Conservation (phyloP, 495 filamentous ascomycete genomes). For the Pyrenula aspistea region DNA sequence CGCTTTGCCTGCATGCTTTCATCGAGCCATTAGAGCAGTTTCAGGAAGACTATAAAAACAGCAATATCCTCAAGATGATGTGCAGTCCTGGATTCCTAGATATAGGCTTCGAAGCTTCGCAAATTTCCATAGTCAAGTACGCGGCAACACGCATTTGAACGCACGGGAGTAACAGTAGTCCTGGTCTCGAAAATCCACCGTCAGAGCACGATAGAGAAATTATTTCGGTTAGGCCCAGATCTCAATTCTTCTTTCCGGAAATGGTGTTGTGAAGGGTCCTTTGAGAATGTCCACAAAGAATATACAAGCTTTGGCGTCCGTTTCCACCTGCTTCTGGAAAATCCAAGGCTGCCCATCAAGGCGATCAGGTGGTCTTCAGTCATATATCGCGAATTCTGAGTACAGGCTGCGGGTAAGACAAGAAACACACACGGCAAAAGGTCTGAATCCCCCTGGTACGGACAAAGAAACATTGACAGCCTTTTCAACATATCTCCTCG, state of each 20-base stretch:
- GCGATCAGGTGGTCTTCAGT: conserved; percentile 54
- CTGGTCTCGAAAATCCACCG: background rate
- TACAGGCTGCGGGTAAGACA: conserved; percentile 79
- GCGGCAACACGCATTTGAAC: too few species aligned
- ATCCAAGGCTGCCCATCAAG: conserved; percentile 73
- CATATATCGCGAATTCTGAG: conserved; percentile 86
- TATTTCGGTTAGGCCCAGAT: conserved; percentile 65
- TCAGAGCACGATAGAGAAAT: conserved; percentile 54
- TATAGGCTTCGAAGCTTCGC: too few species aligned
- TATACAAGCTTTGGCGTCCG: conserved; percentile 75
- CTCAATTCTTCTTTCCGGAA: conserved; percentile 66
- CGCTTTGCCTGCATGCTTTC: too few species aligned
- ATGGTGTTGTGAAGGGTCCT: conserved; percentile 15
- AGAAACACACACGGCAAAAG: conserved; percentile 72
- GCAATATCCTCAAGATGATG: too few species aligned
- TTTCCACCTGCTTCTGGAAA: conserved; percentile 50
- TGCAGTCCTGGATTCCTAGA: too few species aligned
- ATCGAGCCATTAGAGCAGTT: too few species aligned
- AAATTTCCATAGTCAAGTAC: too few species aligned
- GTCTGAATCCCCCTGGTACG: conserved; percentile 8
- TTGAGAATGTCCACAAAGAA: conserved; percentile 60
- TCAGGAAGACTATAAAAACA: too few species aligned
- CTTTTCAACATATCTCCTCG: conserved; percentile 83
- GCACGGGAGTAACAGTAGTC: too few species aligned
- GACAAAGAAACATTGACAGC: conserved; percentile 49